Evolutionary conservation across 1,284 basidiomycete species (phyloP).

Genomic region (Leucoagaricus sp.): DNA sequence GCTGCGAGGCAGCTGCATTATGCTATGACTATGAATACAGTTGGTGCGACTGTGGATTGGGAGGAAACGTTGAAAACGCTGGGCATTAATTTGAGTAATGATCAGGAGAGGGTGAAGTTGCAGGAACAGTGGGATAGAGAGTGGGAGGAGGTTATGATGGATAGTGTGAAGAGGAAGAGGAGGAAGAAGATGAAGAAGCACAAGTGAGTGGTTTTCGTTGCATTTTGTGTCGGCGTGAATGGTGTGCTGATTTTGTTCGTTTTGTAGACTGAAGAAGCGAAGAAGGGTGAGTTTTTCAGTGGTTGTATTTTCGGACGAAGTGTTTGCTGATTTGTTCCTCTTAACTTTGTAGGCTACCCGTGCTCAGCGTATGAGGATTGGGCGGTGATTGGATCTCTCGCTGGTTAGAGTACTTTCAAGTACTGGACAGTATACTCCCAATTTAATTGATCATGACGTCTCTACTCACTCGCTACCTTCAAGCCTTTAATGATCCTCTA

Average conservation of each 20-base stretch:
- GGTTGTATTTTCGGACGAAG: neutral
- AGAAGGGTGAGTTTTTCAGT: constrained; percentile 9
- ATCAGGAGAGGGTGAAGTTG: constrained; percentile 46
- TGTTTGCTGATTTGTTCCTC: neutral
- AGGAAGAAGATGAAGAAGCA: constrained; percentile 92
- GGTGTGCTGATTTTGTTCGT: neutral
- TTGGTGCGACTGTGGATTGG: constrained; percentile 64
- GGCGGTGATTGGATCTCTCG: neutral
- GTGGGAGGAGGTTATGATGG: constrained; percentile 64
- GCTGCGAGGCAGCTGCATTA: constrained; percentile 72
- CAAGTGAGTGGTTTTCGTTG: constrained; percentile 56
- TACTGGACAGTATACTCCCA: neutral
- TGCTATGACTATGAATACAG: constrained; percentile 62
- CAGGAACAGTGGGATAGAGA: constrained; percentile 55
- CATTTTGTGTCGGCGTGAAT: neutral
- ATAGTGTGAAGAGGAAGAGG: constrained; percentile 80
- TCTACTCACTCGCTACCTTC: neutral
- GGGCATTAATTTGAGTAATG: constrained; percentile 53
- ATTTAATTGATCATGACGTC: neutral
- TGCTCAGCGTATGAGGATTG: constrained; percentile 9
- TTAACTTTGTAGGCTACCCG: constrained; percentile 10
- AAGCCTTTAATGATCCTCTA: no score
- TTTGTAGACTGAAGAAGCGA: constrained; percentile 14
- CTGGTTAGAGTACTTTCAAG: neutral
- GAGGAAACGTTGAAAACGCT: constrained; percentile 60